Conservation (phyloP, 1,284 basidiomycete genomes). For the Malassezia equina region DNA sequence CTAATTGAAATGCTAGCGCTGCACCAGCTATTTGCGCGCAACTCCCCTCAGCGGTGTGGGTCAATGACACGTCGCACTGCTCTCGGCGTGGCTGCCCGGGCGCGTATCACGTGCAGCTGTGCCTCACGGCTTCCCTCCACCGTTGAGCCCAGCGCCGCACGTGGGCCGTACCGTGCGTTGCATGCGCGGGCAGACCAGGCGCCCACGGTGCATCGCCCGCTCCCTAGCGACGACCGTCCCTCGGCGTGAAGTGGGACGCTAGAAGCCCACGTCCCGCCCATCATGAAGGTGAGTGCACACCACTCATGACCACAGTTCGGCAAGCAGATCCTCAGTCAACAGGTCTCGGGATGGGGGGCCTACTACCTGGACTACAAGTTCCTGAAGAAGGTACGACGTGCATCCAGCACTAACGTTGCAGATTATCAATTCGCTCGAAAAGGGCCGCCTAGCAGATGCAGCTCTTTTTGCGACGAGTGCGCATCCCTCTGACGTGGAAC, state of each 20-base stretch:
- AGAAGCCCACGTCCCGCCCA: background rate
- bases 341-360: conserved; percentile 89
- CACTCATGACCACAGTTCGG: conserved; percentile 59
- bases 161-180: background rate
- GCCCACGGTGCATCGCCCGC: background rate
- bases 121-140: background rate
- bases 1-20: background rate
- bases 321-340: conserved; percentile 91
- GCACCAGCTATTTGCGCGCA: background rate
- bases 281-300: conserved; percentile 13
- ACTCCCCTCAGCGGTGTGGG: background rate
- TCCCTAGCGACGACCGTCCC: background rate
- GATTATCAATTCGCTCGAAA: conserved; percentile 94
- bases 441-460: conserved; percentile 78
- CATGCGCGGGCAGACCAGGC: background rate
- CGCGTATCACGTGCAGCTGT: conserved; percentile 10
- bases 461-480: conserved; percentile 73
- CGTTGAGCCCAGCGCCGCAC: background rate
- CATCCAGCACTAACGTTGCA: conserved; percentile 11
- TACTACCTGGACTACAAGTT: conserved; percentile 99
- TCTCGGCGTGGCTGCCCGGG: conserved; percentile 6
- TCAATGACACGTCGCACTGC: conserved; percentile 1
- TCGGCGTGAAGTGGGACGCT: background rate
- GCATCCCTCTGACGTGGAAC: conserved; percentile 53
- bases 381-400: conserved; percentile 61